Conservation (phyloP, 805 yeast species). For the Wickerhamiella azymoides region DNA sequence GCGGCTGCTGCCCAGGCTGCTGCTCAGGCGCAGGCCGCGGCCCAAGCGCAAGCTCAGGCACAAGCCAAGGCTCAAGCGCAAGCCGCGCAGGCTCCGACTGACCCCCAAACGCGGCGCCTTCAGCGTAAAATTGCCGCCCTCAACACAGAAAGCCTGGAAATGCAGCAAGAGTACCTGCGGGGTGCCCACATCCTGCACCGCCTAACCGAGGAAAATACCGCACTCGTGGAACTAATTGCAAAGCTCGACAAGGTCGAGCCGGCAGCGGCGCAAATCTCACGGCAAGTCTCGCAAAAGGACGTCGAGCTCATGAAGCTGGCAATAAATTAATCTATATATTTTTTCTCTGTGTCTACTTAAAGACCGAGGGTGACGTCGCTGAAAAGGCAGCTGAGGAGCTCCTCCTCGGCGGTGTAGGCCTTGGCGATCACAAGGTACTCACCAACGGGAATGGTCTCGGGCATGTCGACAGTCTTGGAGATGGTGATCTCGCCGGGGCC, state of each 20-base stretch:
- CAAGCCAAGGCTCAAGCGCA: no score
- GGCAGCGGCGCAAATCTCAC: neutral
- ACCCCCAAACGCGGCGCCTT: neutral
- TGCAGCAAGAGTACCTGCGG: neutral
- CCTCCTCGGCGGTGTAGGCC: constrained; percentile 77
- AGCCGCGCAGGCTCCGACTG: no score
- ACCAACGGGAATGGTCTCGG: constrained; percentile 91
- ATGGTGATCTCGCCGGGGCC: constrained; percentile 52
- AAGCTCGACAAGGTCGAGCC: constrained; percentile 1
- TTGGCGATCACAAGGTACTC: constrained; percentile 73
- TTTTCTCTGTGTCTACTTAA: no score
- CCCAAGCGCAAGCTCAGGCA: neutral
- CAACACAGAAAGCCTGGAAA: neutral
- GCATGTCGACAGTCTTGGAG: constrained; percentile 65
- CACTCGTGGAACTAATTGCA: constrained; percentile 1
- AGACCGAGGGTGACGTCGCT: constrained; percentile 31
- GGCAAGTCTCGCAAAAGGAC: constrained; percentile 1
- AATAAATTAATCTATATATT: neutral
- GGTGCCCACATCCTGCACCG: constrained; percentile 2
- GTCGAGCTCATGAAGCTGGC: neutral
- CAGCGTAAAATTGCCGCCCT: constrained; percentile 1
- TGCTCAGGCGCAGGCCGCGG: neutral
- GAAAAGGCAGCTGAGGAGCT: constrained; percentile 63
- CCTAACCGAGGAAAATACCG: constrained; percentile 2
- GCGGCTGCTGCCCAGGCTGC: neutral